These are phyloP conservation scores for Purpureocillium takamizusanense DNA, from an alignment of 2,329 filamentous ascomycete genomes.

Conservation along the genomic window DNA sequence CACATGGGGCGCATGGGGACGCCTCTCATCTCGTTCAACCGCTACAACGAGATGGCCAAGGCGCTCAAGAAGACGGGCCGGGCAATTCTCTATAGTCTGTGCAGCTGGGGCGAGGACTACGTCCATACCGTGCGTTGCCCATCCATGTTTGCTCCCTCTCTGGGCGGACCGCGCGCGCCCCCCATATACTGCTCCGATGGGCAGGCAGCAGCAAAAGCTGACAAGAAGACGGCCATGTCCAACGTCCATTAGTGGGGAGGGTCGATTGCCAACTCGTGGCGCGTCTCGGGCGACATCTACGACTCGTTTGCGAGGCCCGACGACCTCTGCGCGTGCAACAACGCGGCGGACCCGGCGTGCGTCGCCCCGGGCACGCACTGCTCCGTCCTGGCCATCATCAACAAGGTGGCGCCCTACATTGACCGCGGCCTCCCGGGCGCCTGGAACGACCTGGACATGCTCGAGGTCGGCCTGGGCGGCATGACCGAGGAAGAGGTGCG, in stretches of 20 bases:
- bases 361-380: constrained; percentile 5
- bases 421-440: constrained; percentile 4
- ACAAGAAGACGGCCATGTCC: no score
- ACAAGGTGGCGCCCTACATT: constrained; percentile 5
- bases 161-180: no score
- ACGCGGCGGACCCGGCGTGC: constrained; percentile 4
- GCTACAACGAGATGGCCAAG: constrained; percentile 16
- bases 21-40: constrained; percentile 5
- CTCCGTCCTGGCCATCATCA: constrained; percentile 5
- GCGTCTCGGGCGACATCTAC: constrained; percentile 24
- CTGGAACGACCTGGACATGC: constrained; percentile 6
- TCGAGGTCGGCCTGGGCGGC: constrained; percentile 5
- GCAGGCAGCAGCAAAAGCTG: no score
- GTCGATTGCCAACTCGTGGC: constrained; percentile 18
- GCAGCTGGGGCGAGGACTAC: constrained; percentile 21
- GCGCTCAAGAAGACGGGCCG: constrained; percentile 21
- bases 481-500: constrained; percentile 4
- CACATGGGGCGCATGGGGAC: constrained; percentile 5
- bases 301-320: constrained; percentile 17
- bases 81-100: constrained; percentile 21
- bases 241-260: not conserved
- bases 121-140: not conserved
- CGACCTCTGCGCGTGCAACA: constrained; percentile 4
- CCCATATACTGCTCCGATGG: no score
- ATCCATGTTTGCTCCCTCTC: no score